phyloP scores from a whole-genome alignment of 2,329 filamentous ascomycete genomes.

The Uncinocarpus reesii region DNA sequence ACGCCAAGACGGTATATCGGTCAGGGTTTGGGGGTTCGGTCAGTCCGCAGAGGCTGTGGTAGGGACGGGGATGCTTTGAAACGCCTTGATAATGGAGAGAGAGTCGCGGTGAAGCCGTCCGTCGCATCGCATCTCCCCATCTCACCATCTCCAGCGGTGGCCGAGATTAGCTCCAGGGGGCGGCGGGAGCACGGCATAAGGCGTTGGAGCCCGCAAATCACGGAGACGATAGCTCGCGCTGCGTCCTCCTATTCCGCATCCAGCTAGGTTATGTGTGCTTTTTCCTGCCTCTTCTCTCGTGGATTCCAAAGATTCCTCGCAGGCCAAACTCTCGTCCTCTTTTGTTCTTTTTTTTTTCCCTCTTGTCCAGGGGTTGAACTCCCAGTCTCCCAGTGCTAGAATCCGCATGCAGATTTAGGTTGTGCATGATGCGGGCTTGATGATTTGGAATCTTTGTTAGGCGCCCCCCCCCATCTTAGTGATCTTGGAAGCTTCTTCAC shows the following conservation, averaged over 20 bases:
- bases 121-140: background rate
- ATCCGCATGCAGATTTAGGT: constrained; percentile 11
- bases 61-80: background rate
- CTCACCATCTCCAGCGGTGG: background rate
- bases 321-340: background rate
- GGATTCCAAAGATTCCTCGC: background rate
- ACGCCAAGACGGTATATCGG: background rate
- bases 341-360: background rate
- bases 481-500: constrained; percentile 7
- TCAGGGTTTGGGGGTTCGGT: background rate
- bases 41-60: too few relatives aligned
- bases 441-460: constrained; percentile 13
- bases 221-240: background rate
- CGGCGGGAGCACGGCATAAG: background rate
- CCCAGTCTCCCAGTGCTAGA: background rate
- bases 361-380: background rate
- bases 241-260: constrained; percentile 9
- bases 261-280: constrained; percentile 10
- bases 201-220: background rate
- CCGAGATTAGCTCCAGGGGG: background rate
- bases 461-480: background rate
- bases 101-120: too few relatives aligned
- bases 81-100: too few relatives aligned
- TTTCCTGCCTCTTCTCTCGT: background rate
- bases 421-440: constrained; percentile 8